Evolutionary conservation across 2,329 filamentous ascomycete genomes (phyloP).

Genomic region (Pseudocercospora vitis): DNA sequence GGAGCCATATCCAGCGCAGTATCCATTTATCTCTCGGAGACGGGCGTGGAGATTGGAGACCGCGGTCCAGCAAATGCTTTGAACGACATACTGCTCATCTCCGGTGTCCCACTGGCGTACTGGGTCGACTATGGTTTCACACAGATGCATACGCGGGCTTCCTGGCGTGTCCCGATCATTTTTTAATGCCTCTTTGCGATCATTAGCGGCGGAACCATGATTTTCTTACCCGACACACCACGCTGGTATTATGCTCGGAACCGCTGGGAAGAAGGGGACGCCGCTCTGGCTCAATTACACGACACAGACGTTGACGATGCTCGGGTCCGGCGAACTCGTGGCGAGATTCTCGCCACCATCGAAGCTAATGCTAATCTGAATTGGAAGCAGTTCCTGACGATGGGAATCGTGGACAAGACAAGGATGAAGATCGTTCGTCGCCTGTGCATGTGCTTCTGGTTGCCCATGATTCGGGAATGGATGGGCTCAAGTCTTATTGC

Average conservation of each 20-base stretch:
- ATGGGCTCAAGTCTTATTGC: slow-evolving; percentile 21
- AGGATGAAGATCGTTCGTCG: slow-evolving; percentile 18
- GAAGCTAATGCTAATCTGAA: slow-evolving; percentile 19
- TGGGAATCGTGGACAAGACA: slow-evolving; percentile 13
- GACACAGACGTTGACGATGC: slow-evolving; percentile 6
- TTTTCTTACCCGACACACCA: slow-evolving; percentile 20
- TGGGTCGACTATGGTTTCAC: slow-evolving; percentile 24
- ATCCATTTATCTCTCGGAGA: slow-evolving; percentile 49
- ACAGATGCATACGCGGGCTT: slow-evolving; percentile 6
- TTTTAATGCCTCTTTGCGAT: slow-evolving; percentile 24
- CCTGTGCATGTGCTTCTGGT: slow-evolving; percentile 21
- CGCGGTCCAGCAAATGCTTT: slow-evolving; percentile 20
- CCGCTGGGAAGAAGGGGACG: slow-evolving; percentile 17
- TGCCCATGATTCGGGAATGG: slow-evolving; percentile 21
- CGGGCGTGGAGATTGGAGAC: slow-evolving; percentile 19
- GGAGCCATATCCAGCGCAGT: slow-evolving; percentile 27
- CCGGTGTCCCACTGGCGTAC: slow-evolving; percentile 20
- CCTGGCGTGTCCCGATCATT: slow-evolving; percentile 20
- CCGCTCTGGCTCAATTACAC: slow-evolving; percentile 17
- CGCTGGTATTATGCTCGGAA: slow-evolving; percentile 22
- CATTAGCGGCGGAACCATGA: slow-evolving; percentile 27
- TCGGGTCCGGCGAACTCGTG: slow-evolving; percentile 14
- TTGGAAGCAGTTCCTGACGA: slow-evolving; percentile 18
- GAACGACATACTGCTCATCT: slow-evolving; percentile 17
- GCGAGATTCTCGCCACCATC: slow-evolving; percentile 19